Evolutionary conservation across 2,329 filamentous ascomycete species (phyloP), one percentile per base, ranked within the genome.

Genomic region (Penicillium sp.): DNA sequence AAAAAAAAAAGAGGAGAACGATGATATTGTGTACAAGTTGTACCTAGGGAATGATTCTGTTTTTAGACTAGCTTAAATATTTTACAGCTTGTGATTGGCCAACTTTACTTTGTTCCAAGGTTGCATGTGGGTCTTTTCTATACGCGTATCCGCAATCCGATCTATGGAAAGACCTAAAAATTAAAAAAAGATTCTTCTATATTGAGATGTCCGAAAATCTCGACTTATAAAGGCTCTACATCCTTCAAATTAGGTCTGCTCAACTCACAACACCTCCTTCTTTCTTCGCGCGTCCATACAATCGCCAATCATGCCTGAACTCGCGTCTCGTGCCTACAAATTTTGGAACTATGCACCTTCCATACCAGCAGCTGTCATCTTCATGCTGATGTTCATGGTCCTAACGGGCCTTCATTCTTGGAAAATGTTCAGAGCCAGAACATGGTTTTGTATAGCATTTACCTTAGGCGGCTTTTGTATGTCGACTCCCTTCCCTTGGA

Each of bases 361-460:
- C 17, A 29, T 62, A 19, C 29, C 57, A 15, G 57, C 60, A 7
- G 60, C 60, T 17, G 57, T 60, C 10, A 60, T 62, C 17, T 62
- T 62, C 38, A 53, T 62, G 50, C 57, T 62, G 17, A 33, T 57
- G n/a, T 62, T 60, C 21, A 31, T 60, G 8, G 42, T 6, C 1
- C 27, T 60, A 38, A 62, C 60, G 37, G 42, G 38, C 2, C 54
- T 62, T 47, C 50, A 54, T 56, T 58, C 21, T 27, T 60, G 57
- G 60, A 62, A 60, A 27, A 17, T 62, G 19, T 53, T 56, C 31
- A 50, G 15, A n/a, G 50, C 54, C 10, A 60, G 35, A 43, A 57
- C 51, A 21, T 57, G 57, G 54, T 62, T 62, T n/a, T 62, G 60
- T 21, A 57, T 62, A 38, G 17, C 57, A 27, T 62, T 62, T 27